Percentiles rank a stretch among this genome's conserved stretches.
phyloP scores from a whole-genome alignment of 2,329 filamentous ascomycete species.

The Rhexocercosporidium sp. region DNA sequence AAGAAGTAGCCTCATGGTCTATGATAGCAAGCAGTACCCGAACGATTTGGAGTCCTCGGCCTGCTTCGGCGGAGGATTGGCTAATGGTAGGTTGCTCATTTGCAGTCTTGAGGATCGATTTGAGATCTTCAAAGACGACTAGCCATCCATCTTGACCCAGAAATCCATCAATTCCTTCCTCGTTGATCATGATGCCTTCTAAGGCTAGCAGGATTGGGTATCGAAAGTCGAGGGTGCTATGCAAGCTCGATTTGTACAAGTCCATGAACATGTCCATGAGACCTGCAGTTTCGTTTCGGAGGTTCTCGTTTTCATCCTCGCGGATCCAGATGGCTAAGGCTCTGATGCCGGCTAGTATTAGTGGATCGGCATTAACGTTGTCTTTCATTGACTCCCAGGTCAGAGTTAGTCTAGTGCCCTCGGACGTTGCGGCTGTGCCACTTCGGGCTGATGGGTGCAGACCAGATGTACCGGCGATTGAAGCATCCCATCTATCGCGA shows the following conservation, averaged over 20 bases:
- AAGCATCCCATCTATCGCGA: constrained; percentile 72
- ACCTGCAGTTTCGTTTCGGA: constrained; percentile 56
- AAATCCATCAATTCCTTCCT: constrained; percentile 48
- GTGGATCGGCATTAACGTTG: constrained; percentile 56
- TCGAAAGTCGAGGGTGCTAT: constrained; percentile 55
- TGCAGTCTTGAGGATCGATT: constrained; percentile 48
- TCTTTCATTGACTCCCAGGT: constrained; percentile 62
- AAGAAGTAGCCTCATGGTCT: constrained; percentile 52
- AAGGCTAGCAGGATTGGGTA: constrained; percentile 62
- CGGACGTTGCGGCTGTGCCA: constrained; percentile 49
- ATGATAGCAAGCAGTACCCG: constrained; percentile 58
- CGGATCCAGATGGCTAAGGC: constrained; percentile 69
- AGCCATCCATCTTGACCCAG: constrained; percentile 59
- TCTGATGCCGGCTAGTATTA: constrained; percentile 63
- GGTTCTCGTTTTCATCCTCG: constrained; percentile 66
- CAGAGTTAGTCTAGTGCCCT: constrained; percentile 53
- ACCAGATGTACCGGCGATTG: constrained; percentile 65
- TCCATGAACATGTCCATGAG: constrained; percentile 68
- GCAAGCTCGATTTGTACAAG: constrained; percentile 53
- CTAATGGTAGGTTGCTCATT: constrained; percentile 12
- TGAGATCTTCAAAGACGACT: constrained; percentile 56
- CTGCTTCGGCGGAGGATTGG: constrained; percentile 41
- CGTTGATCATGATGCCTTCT: constrained; percentile 59
- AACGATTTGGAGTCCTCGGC: constrained; percentile 60
- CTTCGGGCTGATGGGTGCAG: constrained; percentile 61